Base-by-base conservation (phyloP, 306 rosid genomes). In the Cucumis cinereus region DNA sequence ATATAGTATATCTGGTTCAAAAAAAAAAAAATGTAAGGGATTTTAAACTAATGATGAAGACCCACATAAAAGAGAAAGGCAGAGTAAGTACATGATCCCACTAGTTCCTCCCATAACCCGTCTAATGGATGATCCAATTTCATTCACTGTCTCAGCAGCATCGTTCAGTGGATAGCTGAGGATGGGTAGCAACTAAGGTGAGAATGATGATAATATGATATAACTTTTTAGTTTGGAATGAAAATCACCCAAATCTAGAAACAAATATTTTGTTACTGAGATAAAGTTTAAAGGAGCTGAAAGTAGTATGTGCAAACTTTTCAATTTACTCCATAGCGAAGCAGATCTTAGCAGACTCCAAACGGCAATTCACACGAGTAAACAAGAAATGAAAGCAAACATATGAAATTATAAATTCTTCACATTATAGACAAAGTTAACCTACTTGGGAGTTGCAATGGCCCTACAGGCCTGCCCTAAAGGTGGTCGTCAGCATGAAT, bases 41-140 rank as follows among this genome's bases (percentile, higher is more conserved):
- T 75, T 38, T 30, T 64, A 55, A 70, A 70, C 43, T 16, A 71
- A 49, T 45, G 56, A 47, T 47, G 41, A 49, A 47, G 58, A 71
- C 23, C 52, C 41, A 41, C 78, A 56, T 68, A 47, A 69, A 72
- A 57, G 62, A 11, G 35, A 59, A 5, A 77, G 78, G 77, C 84
- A 82, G 57, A 67, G 68, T 78, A 75, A 86, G 41, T 30, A 94
- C 99, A 94, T 73, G 79, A 89, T 90, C 85, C 99, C 99, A 79
- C 99, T 89, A 55, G 97, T 94, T 82, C 99, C 96, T 54, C 97
- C 99, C 98, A 94, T 94, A 76, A 87, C 87, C 88, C 88, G 87
- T 83, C 89, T 81, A 74, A 94, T 81, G 72, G 97, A 85, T 38
- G 90, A 87, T 74, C 93, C 99, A 77, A 94, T 88, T 86, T 89